phyloP scores from a whole-genome alignment of 1,139 yeast genomes.

The Yamadazyma taylorii region DNA sequence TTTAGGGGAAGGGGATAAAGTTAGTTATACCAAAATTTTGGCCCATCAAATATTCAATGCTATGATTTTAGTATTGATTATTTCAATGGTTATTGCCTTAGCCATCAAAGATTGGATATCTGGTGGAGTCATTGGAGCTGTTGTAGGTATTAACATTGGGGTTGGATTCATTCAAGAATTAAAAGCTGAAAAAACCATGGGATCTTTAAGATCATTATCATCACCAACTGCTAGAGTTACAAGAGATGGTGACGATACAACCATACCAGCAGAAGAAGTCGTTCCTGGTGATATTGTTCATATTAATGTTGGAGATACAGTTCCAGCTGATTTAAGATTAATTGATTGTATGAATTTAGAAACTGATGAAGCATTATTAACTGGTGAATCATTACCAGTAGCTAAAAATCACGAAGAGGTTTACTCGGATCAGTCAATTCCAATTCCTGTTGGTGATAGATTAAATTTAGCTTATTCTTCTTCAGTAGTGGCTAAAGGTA shows the following conservation, averaged over 20 bases:
- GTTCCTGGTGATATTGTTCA: slow-evolving; percentile 77
- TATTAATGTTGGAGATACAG: slow-evolving; percentile 72
- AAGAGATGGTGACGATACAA: slow-evolving; percentile 60
- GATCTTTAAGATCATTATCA: slow-evolving; percentile 64
- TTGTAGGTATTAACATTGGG: slow-evolving; percentile 61
- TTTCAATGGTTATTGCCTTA: slow-evolving; percentile 73
- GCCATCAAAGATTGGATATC: slow-evolving; percentile 81
- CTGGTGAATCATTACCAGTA: slow-evolving; percentile 83
- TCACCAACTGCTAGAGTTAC: slow-evolving; percentile 74
- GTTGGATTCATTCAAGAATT: slow-evolving; percentile 74
- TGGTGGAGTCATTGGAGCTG: slow-evolving; percentile 79
- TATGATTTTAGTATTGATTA: slow-evolving; percentile 72
- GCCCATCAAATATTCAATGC: slow-evolving; percentile 77
- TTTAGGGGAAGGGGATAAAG: slow-evolving; percentile 59
- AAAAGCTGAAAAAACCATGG: slow-evolving; percentile 81
- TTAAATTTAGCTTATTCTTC: slow-evolving; percentile 73
- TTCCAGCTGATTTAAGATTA: slow-evolving; percentile 75
- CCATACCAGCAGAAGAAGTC: slow-evolving; percentile 64
- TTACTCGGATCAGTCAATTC: slow-evolving; percentile 17
- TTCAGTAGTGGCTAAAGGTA: slow-evolving; percentile 71
- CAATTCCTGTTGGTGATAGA: slow-evolving; percentile 69
- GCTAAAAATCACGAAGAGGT: slow-evolving; percentile 43
- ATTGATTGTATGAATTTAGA: slow-evolving; percentile 66
- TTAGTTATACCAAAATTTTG: slow-evolving; percentile 57
- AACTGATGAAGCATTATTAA: slow-evolving; percentile 76